Percentiles rank a stretch among this genome's conserved stretches.
These are phyloP conservation scores for Limnanthes douglasii DNA, from an alignment of 345 rosid genomes.

Conservation along the genomic window DNA sequence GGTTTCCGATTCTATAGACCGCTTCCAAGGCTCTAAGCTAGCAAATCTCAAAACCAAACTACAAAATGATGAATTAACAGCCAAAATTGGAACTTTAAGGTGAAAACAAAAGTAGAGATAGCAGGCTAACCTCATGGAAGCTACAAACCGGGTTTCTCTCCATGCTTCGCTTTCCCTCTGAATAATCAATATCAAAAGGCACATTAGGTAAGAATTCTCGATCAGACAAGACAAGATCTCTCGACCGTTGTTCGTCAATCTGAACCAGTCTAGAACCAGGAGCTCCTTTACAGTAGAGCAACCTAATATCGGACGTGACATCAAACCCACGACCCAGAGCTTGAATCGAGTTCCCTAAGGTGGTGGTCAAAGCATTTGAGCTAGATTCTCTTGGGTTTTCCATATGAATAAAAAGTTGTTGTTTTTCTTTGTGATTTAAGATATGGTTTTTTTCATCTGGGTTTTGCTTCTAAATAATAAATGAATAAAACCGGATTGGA, in stretches of 20 bases:
- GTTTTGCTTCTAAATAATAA: too few species aligned
- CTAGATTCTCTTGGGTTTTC: too few species aligned
- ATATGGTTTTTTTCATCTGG: too few species aligned
- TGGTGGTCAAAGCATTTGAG: constrained; percentile 54
- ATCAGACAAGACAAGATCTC: constrained; percentile 44
- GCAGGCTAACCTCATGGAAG: constrained; percentile 75
- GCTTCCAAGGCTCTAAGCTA: too few species aligned
- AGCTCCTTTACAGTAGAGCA: constrained; percentile 84
- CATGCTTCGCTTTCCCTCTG: constrained; percentile 19
- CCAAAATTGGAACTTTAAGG: too few species aligned
- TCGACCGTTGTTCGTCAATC: constrained; percentile 43
- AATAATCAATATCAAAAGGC: constrained; percentile 53
- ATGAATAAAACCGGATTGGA: too few species aligned
- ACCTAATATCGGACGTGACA: constrained; percentile 90
- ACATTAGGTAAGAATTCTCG: constrained; percentile 37
- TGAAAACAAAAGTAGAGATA: too few species aligned
- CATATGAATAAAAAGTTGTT: too few species aligned
- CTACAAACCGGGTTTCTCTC: constrained; percentile 46
- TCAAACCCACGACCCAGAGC: constrained; percentile 92
- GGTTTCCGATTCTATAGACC: too few species aligned
- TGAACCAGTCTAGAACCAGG: constrained; percentile 77
- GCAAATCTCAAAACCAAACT: too few species aligned
- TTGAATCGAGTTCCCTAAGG: constrained; percentile 71
- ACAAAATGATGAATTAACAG: not conserved
- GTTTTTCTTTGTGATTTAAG: too few species aligned